phyloP scores from a whole-genome alignment of 352 stramenopile species.

The Phytophthora sp. region DNA sequence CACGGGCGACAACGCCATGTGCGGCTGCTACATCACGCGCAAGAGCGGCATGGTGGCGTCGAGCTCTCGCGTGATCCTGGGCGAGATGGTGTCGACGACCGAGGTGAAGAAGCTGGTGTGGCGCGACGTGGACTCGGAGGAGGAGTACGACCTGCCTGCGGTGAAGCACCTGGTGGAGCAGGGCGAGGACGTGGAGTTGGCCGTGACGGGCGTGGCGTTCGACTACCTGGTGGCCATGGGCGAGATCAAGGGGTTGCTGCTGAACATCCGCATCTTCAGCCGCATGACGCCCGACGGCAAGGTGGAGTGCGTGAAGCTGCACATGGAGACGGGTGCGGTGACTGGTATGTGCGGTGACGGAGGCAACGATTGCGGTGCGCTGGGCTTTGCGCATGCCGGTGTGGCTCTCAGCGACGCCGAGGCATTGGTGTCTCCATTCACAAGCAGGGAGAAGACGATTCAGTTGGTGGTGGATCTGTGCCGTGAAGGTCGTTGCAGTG shows the following conservation, averaged over 20 bases:
- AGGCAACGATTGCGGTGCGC: conserved; percentile 82
- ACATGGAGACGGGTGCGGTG: conserved; percentile 48
- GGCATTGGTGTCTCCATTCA: conserved; percentile 83
- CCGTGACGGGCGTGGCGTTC: conserved; percentile 48
- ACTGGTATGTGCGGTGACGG: conserved; percentile 64
- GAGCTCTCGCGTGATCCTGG: conserved; percentile 39
- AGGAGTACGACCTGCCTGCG: conserved; percentile 36
- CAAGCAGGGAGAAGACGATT: conserved; percentile 79
- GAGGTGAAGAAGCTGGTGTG: conserved; percentile 42
- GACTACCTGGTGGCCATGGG: conserved; percentile 38
- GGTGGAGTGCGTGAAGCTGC: conserved; percentile 41
- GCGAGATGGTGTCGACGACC: conserved; percentile 41
- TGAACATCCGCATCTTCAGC: conserved; percentile 52
- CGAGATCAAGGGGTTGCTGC: conserved; percentile 44
- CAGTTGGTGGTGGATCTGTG: conserved; percentile 83
- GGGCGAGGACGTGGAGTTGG: conserved; percentile 40
- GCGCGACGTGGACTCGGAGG: conserved; percentile 52
- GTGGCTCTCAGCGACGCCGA: conserved; percentile 80
- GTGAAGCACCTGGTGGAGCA: conserved; percentile 39
- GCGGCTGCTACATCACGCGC: conserved; percentile 48
- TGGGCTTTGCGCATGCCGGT: conserved; percentile 80
- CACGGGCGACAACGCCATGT: conserved; percentile 75
- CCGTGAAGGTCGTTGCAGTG: conserved; percentile 83
- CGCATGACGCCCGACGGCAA: conserved; percentile 57
- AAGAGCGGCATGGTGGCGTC: conserved; percentile 39